Conservation (phyloP, 1,284 basidiomycete genomes). For the Melampsora americana region DNA sequence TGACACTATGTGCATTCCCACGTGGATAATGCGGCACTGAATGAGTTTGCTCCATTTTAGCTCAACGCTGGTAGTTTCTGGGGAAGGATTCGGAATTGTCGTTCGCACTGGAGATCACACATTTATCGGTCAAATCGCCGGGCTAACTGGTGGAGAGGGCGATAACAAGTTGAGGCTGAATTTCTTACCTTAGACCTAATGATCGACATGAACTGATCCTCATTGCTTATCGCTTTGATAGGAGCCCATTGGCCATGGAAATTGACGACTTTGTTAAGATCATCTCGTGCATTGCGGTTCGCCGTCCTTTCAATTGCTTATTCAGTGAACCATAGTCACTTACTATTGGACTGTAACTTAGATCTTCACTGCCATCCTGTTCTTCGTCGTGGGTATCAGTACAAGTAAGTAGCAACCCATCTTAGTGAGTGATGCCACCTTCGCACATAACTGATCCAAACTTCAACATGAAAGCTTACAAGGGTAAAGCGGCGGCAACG, state of each 20-base stretch:
- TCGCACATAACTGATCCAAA: background rate
- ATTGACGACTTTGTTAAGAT: conserved; percentile 63
- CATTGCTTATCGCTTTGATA: background rate
- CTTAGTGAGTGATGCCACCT: background rate
- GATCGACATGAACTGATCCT: background rate
- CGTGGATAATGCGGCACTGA: too few species aligned
- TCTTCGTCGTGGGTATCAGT: conserved; percentile 66
- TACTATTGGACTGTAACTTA: background rate
- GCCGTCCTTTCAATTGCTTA: background rate
- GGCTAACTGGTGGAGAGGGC: conserved; percentile 63
- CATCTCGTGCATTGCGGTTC: conserved; percentile 56
- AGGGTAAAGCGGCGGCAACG: conserved; percentile 62
- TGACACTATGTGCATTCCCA: background rate
- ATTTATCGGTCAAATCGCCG: conserved; percentile 67
- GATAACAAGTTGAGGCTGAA: conserved; percentile 58
- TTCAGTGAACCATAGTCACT: background rate
- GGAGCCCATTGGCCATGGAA: conserved; percentile 63
- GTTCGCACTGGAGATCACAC: conserved; percentile 67
- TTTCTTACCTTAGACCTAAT: background rate
- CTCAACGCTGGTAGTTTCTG: conserved; percentile 66
- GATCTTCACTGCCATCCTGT: conserved; percentile 63
- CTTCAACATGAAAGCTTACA: conserved; percentile 57
- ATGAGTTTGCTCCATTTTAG: background rate
- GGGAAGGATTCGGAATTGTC: conserved; percentile 67
- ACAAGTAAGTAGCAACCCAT: conserved; percentile 48